Evolutionary conservation across 2,329 filamentous ascomycete species (phyloP).

Genomic region (Salinomyces thailandicus): DNA sequence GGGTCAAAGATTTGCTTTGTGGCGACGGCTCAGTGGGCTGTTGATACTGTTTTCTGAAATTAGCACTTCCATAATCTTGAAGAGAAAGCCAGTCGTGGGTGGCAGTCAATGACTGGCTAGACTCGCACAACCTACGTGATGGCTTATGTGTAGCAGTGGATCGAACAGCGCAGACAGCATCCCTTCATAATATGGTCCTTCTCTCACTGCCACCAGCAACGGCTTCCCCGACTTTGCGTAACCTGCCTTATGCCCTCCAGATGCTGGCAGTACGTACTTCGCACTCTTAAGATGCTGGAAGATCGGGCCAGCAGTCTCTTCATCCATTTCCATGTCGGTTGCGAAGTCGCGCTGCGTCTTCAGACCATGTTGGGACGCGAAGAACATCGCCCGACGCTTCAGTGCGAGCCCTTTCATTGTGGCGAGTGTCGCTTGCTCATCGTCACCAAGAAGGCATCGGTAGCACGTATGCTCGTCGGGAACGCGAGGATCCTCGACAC

Average conservation of each 20-base stretch:
- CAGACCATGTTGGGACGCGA: slow-evolving; percentile 14
- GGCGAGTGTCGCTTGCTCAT: slow-evolving; percentile 10
- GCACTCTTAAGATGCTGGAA: slow-evolving; percentile 12
- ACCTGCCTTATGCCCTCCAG: slow-evolving; percentile 11
- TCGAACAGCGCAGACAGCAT: slow-evolving; percentile 20
- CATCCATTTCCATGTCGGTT: not conserved
- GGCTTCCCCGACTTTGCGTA: slow-evolving; percentile 12
- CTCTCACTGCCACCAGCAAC: slow-evolving; percentile 12
- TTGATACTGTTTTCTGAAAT: too few relatives aligned
- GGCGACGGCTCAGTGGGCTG: slow-evolving; percentile 1
- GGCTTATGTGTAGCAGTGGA: slow-evolving; percentile 15
- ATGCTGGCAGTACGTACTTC: slow-evolving; percentile 13
- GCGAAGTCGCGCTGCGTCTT: slow-evolving; percentile 11
- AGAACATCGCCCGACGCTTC: slow-evolving; percentile 17
- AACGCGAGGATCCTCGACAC: slow-evolving; percentile 28
- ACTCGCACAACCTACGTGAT: slow-evolving; percentile 10
- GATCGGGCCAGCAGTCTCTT: slow-evolving; percentile 1
- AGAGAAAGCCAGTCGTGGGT: too few relatives aligned
- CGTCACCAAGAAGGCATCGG: slow-evolving; percentile 28
- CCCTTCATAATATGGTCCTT: slow-evolving; percentile 11
- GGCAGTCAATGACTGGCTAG: too few relatives aligned
- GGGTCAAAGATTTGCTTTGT: not conserved
- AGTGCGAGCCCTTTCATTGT: slow-evolving; percentile 14
- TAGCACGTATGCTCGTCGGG: slow-evolving; percentile 38
- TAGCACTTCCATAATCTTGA: too few relatives aligned